Percentiles rank a stretch among this genome's conserved stretches.
phyloP scores from a whole-genome alignment of 2,329 filamentous ascomycete species.

The Claviceps quebecensis region DNA sequence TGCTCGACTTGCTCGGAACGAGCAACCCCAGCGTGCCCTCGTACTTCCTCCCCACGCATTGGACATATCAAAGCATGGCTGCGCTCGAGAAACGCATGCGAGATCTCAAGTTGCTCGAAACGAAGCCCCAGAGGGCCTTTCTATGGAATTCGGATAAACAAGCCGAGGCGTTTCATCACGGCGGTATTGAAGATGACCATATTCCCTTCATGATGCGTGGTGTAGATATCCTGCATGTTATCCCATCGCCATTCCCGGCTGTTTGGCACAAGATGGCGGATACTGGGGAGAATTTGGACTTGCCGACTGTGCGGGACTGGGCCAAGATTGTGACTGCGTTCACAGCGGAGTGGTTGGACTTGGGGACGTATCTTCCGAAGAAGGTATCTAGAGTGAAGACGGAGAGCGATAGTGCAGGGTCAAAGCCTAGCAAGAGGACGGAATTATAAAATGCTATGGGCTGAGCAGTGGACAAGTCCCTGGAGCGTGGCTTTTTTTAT shows the following conservation, averaged over 20 bases:
- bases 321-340: slow-evolving; percentile 71
- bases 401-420: slow-evolving; percentile 13
- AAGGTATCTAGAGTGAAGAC: slow-evolving; percentile 11
- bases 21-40: slow-evolving; percentile 59
- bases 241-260: slow-evolving; percentile 56
- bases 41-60: slow-evolving; percentile 82
- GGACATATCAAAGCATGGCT: slow-evolving; percentile 75
- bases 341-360: slow-evolving; percentile 80
- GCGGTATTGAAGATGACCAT: slow-evolving; percentile 70
- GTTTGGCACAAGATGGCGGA: slow-evolving; percentile 84
- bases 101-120: slow-evolving; percentile 49
- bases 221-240: slow-evolving; percentile 80
- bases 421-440: slow-evolving; percentile 16
- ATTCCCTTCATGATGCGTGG: slow-evolving; percentile 78
- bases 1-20: slow-evolving; percentile 78
- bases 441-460: slow-evolving; percentile 13
- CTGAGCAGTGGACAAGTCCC: background rate
- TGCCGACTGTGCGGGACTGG: slow-evolving; percentile 75
- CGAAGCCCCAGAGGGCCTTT: slow-evolving; percentile 38
- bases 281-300: slow-evolving; percentile 71
- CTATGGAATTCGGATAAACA: slow-evolving; percentile 49
- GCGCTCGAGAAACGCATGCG: slow-evolving; percentile 62
- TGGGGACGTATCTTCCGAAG: slow-evolving; percentile 31
- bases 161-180: slow-evolving; percentile 29
- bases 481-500: background rate